Evolutionary conservation across 2,329 filamentous ascomycete genomes (phyloP).

Genomic region (Xylaria sp.): DNA sequence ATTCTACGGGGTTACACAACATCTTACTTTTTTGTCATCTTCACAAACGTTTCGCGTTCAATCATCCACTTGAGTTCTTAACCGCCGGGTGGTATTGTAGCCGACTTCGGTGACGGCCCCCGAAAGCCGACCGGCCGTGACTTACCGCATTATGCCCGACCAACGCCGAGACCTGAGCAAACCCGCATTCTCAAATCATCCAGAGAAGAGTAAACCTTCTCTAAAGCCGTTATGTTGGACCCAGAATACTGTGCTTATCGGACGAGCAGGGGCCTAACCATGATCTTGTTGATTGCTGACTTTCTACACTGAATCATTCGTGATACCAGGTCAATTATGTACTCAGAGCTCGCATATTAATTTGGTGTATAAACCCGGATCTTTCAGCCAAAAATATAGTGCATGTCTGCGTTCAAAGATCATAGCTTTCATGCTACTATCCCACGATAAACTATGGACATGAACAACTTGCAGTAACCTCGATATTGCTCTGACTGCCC

Average conservation of each 20-base stretch:
- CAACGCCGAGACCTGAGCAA: slow-evolving; percentile 21
- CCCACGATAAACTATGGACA: neutral
- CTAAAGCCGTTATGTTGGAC: neutral
- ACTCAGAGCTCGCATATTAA: slow-evolving; percentile 4
- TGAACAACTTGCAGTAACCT: neutral
- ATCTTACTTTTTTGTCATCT: slow-evolving; percentile 5
- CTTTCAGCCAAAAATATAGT: neutral
- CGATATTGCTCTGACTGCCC: neutral
- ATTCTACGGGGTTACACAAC: neutral
- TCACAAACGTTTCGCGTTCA: neutral
- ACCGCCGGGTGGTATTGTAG: slow-evolving; percentile 3
- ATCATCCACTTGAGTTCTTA: slow-evolving; percentile 4
- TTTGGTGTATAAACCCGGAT: slow-evolving; percentile 1
- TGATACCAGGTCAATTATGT: slow-evolving; percentile 13
- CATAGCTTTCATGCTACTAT: neutral
- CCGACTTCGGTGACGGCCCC: slow-evolving; percentile 27
- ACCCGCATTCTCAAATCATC: slow-evolving; percentile 24
- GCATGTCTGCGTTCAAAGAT: slow-evolving; percentile 4
- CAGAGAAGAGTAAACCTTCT: neutral
- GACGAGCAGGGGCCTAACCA: neutral
- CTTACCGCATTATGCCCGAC: slow-evolving; percentile 13
- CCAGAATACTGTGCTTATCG: slow-evolving; percentile 6
- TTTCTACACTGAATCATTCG: neutral
- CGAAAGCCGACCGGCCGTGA: slow-evolving; percentile 22
- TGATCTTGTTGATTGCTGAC: slow-evolving; percentile 22